phyloP scores from a whole-genome alignment of 306 rosid genomes.

The Prunus armeniaca region DNA sequence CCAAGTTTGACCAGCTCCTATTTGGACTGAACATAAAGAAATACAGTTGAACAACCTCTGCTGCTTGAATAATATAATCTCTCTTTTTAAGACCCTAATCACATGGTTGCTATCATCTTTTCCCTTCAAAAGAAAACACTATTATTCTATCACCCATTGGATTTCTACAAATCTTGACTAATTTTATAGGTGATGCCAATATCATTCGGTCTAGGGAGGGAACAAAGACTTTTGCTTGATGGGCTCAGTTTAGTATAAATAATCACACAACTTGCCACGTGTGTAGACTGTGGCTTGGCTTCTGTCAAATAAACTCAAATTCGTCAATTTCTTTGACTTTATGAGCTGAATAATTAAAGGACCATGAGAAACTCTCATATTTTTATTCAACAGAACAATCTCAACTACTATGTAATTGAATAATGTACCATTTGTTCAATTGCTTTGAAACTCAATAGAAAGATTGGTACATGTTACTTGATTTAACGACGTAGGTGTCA shows the following conservation, averaged over 20 bases:
- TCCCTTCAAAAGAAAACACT: not conserved
- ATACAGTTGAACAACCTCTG: conserved; percentile 4
- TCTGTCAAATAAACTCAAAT: not conserved
- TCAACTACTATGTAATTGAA: not conserved
- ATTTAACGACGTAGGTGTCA: not conserved
- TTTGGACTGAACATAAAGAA: not conserved
- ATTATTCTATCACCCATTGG: not conserved
- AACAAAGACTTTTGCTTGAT: not conserved
- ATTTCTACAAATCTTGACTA: not conserved
- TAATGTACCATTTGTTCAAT: too few species aligned
- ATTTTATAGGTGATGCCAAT: too few species aligned
- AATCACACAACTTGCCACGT: not conserved
- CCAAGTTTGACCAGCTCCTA: conserved; percentile 4
- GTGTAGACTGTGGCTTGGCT: not conserved
- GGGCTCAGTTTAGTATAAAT: not conserved
- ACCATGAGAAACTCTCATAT: not conserved
- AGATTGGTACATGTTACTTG: not conserved
- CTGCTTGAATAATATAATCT: not conserved
- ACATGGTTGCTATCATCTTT: not conserved
- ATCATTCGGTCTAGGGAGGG: not conserved
- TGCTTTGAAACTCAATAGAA: not conserved
- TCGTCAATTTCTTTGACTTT: not conserved
- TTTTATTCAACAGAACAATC: not conserved
- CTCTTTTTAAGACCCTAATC: not conserved
- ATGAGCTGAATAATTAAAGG: not conserved